These are phyloP conservation scores for Phylloporus sp. DNA, from an alignment of 768 basidiomycete species.

Conservation along the genomic window DNA sequence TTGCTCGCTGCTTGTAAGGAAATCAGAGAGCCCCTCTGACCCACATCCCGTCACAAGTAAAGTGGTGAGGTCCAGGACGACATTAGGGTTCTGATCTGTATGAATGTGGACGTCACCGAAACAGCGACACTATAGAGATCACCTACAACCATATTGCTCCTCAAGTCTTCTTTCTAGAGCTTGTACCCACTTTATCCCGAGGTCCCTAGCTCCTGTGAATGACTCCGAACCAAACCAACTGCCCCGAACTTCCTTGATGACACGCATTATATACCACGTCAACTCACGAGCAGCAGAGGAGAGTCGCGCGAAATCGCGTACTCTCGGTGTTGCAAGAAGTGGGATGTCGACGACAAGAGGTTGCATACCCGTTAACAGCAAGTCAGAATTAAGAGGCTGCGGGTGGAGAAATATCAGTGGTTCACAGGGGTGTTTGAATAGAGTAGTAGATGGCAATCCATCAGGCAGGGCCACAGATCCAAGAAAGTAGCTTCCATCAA, in stretches of 20 bases:
- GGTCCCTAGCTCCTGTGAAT: conserved; percentile 61
- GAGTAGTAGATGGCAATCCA: conserved; percentile 31
- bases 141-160: conserved; percentile 64
- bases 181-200: conserved; percentile 71
- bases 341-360: conserved; percentile 53
- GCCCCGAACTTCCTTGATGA: conserved; percentile 66
- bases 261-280: conserved; percentile 65
- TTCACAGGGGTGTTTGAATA: conserved; percentile 42
- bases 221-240: conserved; percentile 72
- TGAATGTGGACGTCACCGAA: conserved; percentile 9
- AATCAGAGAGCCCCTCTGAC: conserved; percentile 70
- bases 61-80: conserved; percentile 67
- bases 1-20: conserved; percentile 72
- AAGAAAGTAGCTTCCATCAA: conserved; percentile 75
- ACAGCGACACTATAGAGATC: conserved; percentile 8
- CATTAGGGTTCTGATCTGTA: conserved; percentile 56
- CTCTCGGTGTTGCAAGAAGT: conserved; percentile 49
- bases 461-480: conserved; percentile 42
- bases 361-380: conserved; percentile 24
- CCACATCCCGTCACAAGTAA: conserved; percentile 68
- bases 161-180: conserved; percentile 61
- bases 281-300: conserved; percentile 71
- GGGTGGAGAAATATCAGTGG: conserved; percentile 52
- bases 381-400: conserved; percentile 25
- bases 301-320: conserved; percentile 66